phyloP scores from a whole-genome alignment of 768 basidiomycete genomes.

The Pulveroboletus sp. region DNA sequence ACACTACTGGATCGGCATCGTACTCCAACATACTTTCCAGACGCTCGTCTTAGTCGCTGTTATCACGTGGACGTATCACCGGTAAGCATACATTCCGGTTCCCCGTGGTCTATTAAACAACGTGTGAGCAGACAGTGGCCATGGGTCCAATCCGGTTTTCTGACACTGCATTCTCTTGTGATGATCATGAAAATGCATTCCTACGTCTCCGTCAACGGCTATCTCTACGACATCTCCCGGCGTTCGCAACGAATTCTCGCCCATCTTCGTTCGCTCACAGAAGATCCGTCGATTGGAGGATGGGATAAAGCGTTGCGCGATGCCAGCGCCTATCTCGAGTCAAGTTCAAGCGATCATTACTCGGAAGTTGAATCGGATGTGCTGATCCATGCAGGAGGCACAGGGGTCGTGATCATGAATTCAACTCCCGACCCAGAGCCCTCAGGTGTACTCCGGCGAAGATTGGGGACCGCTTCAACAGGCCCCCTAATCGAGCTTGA shows the following conservation, averaged over 20 bases:
- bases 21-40: slow-evolving; percentile 81
- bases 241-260: slow-evolving; percentile 42
- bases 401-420: slow-evolving; percentile 40
- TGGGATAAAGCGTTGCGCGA: slow-evolving; percentile 57
- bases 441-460: slow-evolving; percentile 51
- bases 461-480: slow-evolving; percentile 40
- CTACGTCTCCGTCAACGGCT: slow-evolving; percentile 84
- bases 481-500: slow-evolving; percentile 4
- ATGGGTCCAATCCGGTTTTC: slow-evolving; percentile 93
- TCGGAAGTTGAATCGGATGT: slow-evolving; percentile 3
- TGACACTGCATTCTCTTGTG: slow-evolving; percentile 82
- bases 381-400: slow-evolving; percentile 41
- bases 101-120: not conserved
- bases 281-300: slow-evolving; percentile 47
- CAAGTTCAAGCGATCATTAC: slow-evolving; percentile 19
- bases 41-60: slow-evolving; percentile 64
- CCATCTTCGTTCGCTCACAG: slow-evolving; percentile 44
- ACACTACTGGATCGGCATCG: slow-evolving; percentile 71
- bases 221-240: slow-evolving; percentile 53
- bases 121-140: slow-evolving; percentile 73
- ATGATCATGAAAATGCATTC: slow-evolving; percentile 98
- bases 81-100: slow-evolving; percentile 37
- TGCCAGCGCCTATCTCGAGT: slow-evolving; percentile 40
- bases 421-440: slow-evolving; percentile 52
- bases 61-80: slow-evolving; percentile 87